Evolutionary conservation across 2,329 filamentous ascomycete species (phyloP).

Genomic region (Aureobasidium vineae): DNA sequence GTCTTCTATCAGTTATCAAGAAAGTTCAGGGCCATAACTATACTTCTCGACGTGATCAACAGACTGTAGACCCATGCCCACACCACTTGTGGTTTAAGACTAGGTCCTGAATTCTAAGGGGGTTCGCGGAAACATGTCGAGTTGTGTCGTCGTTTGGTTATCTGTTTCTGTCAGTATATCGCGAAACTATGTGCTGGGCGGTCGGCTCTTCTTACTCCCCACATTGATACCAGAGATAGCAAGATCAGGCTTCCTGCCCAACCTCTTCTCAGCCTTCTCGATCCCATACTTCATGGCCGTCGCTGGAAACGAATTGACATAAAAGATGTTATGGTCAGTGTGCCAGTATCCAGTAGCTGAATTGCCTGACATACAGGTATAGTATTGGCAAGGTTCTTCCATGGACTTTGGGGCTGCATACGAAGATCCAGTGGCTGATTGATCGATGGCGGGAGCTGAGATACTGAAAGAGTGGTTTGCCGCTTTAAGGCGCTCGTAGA

Average conservation of each 20-base stretch:
- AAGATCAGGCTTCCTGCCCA: slow-evolving; percentile 57
- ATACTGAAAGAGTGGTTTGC: slow-evolving; percentile 62
- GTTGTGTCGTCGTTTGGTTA: too few species aligned
- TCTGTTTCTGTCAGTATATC: not conserved
- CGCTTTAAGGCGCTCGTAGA: slow-evolving; percentile 56
- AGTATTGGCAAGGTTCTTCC: slow-evolving; percentile 56
- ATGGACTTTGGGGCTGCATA: slow-evolving; percentile 52
- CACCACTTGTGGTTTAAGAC: too few species aligned
- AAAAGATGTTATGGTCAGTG: slow-evolving; percentile 61
- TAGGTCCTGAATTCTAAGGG: too few species aligned
- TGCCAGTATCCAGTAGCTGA: slow-evolving; percentile 58
- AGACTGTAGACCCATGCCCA: too few species aligned
- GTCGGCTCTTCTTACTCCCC: slow-evolving; percentile 34
- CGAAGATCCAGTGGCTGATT: slow-evolving; percentile 60
- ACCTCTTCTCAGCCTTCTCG: slow-evolving; percentile 55
- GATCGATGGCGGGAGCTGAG: slow-evolving; percentile 64
- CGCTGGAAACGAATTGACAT: slow-evolving; percentile 68
- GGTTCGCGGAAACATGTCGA: too few species aligned
- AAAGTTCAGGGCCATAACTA: too few species aligned
- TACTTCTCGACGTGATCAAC: too few species aligned
- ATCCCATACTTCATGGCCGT: slow-evolving; percentile 65
- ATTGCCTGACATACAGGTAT: slow-evolving; percentile 59
- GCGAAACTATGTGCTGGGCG: too few species aligned
- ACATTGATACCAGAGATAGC: slow-evolving; percentile 66
- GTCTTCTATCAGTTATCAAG: too few species aligned